A percentile compares a stretch with the other conserved stretches of the same genome.
phyloP scores from a whole-genome alignment of 352 stramenopile genomes.

The Globisporangium nagaii region DNA sequence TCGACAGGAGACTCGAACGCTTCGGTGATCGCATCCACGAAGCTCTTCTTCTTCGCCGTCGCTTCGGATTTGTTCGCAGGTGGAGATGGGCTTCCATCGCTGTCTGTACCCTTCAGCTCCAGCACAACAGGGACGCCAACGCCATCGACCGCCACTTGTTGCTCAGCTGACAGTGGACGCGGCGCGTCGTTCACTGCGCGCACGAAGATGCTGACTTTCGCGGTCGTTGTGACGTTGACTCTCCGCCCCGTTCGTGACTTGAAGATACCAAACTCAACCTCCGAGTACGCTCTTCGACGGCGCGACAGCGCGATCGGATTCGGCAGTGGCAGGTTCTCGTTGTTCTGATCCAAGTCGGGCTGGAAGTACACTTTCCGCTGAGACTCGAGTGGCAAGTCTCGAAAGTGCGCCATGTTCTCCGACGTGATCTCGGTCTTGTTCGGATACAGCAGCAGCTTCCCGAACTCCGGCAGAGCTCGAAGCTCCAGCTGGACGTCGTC shows the following conservation, averaged over 20 bases:
- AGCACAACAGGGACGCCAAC: constrained; percentile 18
- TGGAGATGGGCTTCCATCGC: constrained; percentile 20
- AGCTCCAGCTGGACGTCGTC: constrained; percentile 55
- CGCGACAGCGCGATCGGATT: constrained; percentile 33
- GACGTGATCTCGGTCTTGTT: constrained; percentile 34
- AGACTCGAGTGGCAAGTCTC: constrained; percentile 29
- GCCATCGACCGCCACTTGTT: constrained; percentile 18
- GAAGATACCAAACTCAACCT: constrained; percentile 26
- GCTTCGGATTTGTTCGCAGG: background rate
- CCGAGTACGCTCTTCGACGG: constrained; percentile 26
- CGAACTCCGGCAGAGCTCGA: constrained; percentile 33
- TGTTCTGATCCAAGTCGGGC: constrained; percentile 36
- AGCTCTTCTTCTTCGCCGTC: background rate
- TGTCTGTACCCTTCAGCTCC: constrained; percentile 33
- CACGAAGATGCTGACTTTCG: constrained; percentile 50
- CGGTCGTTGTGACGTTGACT: constrained; percentile 19
- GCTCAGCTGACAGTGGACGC: constrained; percentile 9
- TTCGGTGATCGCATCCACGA: background rate
- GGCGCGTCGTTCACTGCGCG: constrained; percentile 43
- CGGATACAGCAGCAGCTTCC: constrained; percentile 44
- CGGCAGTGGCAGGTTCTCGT: constrained; percentile 32
- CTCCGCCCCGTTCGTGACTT: constrained; percentile 17
- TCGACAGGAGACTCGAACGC: background rate
- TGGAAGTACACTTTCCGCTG: constrained; percentile 52
- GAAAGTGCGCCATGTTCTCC: constrained; percentile 35